Evolutionary conservation across 2,329 filamentous ascomycete genomes (phyloP).

Genomic region (Coccinonectria pachysandricola): DNA sequence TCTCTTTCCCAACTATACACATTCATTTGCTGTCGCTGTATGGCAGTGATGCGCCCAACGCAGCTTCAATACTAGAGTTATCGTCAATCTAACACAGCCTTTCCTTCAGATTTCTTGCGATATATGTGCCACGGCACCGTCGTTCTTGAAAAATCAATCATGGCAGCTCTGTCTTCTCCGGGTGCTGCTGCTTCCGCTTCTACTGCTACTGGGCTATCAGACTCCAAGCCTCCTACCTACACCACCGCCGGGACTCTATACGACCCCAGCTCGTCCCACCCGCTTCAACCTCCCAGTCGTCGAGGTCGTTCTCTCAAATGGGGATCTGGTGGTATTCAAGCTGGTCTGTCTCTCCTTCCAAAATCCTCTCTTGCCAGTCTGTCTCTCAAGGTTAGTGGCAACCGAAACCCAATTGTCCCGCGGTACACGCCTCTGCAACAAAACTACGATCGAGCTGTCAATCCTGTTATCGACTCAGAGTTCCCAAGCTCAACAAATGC

Average conservation of each 20-base stretch:
- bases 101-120: constrained; percentile 17
- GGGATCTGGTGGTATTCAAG: constrained; percentile 18
- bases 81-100: constrained; percentile 22
- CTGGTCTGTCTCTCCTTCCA: constrained; percentile 26
- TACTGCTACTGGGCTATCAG: constrained; percentile 12
- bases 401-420: constrained; percentile 14
- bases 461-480: constrained; percentile 23
- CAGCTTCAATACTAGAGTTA: too few relatives aligned
- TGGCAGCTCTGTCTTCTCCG: constrained; percentile 22
- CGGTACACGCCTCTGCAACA: constrained; percentile 44
- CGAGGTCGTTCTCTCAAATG: constrained; percentile 38
- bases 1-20: neutral
- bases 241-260: constrained; percentile 49
- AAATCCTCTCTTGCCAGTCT: constrained; percentile 27
- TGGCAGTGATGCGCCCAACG: constrained; percentile 1
- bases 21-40: neutral
- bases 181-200: constrained; percentile 13
- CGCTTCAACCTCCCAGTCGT: constrained; percentile 41
- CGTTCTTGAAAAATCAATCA: too few relatives aligned
- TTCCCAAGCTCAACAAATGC: too few relatives aligned
- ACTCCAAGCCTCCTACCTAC: constrained; percentile 32
- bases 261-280: constrained; percentile 34
- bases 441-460: constrained; percentile 42
- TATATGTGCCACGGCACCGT: too few relatives aligned
- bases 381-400: constrained; percentile 17